A percentile compares a stretch with the other conserved stretches of the same genome.
Conservation (phyloP, 305 asterid genomes). For the Plantago lanceolata region DNA sequence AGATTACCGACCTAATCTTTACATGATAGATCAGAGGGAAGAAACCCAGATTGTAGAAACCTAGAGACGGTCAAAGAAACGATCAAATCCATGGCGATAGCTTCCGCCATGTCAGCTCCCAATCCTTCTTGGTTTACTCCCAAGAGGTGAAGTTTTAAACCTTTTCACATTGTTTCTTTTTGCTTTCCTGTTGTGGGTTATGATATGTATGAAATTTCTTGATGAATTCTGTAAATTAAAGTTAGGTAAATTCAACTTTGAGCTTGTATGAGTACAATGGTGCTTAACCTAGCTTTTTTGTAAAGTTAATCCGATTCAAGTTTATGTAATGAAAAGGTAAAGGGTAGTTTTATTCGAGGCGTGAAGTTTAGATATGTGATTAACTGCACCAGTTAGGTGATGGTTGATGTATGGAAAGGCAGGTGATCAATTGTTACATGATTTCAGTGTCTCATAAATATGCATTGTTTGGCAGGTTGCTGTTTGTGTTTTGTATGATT, state of each 20-base stretch:
- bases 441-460: background rate
- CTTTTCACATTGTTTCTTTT: background rate
- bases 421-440: background rate
- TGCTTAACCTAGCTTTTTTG: no score
- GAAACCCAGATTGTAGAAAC: conserved; percentile 1
- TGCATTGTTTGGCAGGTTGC: conserved; percentile 51
- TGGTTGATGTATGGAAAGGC: background rate
- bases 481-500: conserved; percentile 60
- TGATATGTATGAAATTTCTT: background rate
- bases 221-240: background rate
- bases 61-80: background rate
- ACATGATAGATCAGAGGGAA: background rate
- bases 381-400: no score
- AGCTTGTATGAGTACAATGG: no score
- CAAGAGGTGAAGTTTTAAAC: background rate
- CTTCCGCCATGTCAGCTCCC: background rate
- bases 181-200: background rate
- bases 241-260: no score
- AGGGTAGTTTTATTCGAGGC: no score
- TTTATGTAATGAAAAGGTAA: no score
- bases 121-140: conserved; percentile 17
- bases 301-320: background rate
- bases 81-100: conserved; percentile 1
- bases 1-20: background rate
- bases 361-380: no score